Evolutionary conservation across 495 filamentous ascomycete genomes (phyloP).

Genomic region (Tuber brumale): DNA sequence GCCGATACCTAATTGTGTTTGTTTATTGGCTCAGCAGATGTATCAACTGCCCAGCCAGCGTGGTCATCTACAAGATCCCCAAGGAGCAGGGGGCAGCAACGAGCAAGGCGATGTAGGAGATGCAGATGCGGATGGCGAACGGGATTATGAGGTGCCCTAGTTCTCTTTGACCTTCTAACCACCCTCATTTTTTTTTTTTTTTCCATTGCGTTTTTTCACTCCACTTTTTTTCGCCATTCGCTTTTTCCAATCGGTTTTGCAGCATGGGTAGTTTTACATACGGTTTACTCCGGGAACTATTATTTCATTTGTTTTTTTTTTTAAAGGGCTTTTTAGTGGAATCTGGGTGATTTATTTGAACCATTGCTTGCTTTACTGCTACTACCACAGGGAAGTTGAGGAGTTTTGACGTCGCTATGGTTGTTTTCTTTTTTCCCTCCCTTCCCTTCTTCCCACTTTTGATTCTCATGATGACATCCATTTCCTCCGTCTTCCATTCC

Average conservation of each 20-base stretch:
- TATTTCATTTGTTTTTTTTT: constrained; percentile 31
- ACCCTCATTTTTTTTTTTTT: constrained; percentile 1
- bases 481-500: not conserved
- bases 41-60: constrained; percentile 53
- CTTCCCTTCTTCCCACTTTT: constrained; percentile 21
- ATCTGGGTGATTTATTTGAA: constrained; percentile 24
- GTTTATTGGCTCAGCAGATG: constrained; percentile 47
- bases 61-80: constrained; percentile 46
- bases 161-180: constrained; percentile 18
- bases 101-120: constrained; percentile 51
- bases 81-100: constrained; percentile 45
- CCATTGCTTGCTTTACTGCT: constrained; percentile 24
- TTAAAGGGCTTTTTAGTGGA: constrained; percentile 22
- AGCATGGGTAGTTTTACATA: constrained; percentile 19
- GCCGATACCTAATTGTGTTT: constrained; percentile 40
- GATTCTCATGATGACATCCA: not conserved
- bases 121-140: constrained; percentile 55
- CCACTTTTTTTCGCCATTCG: constrained; percentile 24
- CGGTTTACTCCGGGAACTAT: constrained; percentile 22
- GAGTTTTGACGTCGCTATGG: constrained; percentile 36
- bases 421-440: constrained; percentile 23
- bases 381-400: constrained; percentile 36
- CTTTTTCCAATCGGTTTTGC: constrained; percentile 37
- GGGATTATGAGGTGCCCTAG: constrained; percentile 51
- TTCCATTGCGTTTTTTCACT: constrained; percentile 12